Conservation (phyloP, 208 protist genomes). For the Angomonas ambiguus region DNA sequence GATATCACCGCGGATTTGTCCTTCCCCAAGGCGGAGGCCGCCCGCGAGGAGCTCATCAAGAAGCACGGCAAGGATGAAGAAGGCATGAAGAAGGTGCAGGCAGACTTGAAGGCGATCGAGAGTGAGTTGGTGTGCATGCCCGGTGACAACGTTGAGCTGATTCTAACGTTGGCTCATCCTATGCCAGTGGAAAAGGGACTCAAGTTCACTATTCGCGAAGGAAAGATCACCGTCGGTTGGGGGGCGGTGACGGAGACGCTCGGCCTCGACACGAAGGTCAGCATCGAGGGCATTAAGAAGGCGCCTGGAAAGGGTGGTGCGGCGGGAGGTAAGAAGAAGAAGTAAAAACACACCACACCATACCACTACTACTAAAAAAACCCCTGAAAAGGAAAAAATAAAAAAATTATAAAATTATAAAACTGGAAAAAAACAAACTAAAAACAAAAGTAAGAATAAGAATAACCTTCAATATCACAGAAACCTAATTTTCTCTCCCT, state of each 20-base stretch:
- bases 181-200: conserved; percentile 93
- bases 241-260: conserved; percentile 95
- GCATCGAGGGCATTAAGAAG: conserved; percentile 72
- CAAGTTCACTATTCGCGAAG: conserved; percentile 98
- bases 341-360: conserved; percentile 15
- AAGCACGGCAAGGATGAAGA: conserved; percentile 74
- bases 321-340: conserved; percentile 42
- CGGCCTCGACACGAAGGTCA: conserved; percentile 83
- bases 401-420: conserved; percentile 7
- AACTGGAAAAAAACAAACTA: not conserved
- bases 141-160: conserved; percentile 95
- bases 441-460: not conserved
- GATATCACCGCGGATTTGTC: conserved; percentile 96
- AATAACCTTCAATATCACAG: too few species aligned
- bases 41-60: conserved; percentile 70
- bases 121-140: conserved; percentile 97
- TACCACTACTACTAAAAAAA: conserved; percentile 4
- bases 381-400: conserved; percentile 4
- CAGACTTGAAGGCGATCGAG: conserved; percentile 78
- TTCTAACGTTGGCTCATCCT: conserved; percentile 91
- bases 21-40: conserved; percentile 87
- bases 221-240: conserved; percentile 97
- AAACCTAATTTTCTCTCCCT: conserved; percentile 3
- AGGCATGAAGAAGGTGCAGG: conserved; percentile 78
- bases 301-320: conserved; percentile 24